Base-by-base conservation (phyloP, 306 rosid genomes). In the Trichosanthes truncata region DNA sequence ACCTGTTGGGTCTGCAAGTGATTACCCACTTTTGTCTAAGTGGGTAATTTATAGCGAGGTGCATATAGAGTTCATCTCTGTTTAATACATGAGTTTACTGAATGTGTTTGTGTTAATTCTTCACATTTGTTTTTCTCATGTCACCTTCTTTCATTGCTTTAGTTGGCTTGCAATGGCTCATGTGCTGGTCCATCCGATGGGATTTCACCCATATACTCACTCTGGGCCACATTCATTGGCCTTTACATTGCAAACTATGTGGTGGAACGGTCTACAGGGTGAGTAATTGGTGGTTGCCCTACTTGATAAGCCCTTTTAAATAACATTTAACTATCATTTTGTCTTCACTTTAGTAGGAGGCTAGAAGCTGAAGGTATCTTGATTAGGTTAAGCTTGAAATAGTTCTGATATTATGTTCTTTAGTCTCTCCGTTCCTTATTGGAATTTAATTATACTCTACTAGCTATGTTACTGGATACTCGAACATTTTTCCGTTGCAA, bases 31-130 rank as follows among this genome's bases (percentile, higher is more conserved):
- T 74, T 84, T 95, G 88, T 91, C 99, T 14, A 93, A 95, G 85
- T 95, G 99, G 99, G 97, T 93, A 85, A 90, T 95, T 46, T 95
- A 95, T 76, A 97, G 99, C 78, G 99, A 95, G 98, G 97, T 95
- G 90, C 68, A 67, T 45, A 72, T 80, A 36, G 59, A 75, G 60
- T 75, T 67, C 49, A 51, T 23, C 17, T 82, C 65, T 56, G 26
- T 86, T 15, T 77, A 59, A 29, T 81, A 78, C 65, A 33, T 23
- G 69, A 41, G 26, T 25, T 81, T 57, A 48, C 14, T 8, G 14
- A 52, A 29, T 73, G 25, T 67, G 20, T 75, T 45, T 45, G 5
- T 82, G 57, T 26, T 43, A 10, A 52, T 60, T 80, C 17, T 84
- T 52, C 69, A 82, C 26, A 5, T 14, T 35, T 41, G 13, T 65